phyloP scores from a whole-genome alignment of 2,329 filamentous ascomycete species.

The Penicillium expansum region DNA sequence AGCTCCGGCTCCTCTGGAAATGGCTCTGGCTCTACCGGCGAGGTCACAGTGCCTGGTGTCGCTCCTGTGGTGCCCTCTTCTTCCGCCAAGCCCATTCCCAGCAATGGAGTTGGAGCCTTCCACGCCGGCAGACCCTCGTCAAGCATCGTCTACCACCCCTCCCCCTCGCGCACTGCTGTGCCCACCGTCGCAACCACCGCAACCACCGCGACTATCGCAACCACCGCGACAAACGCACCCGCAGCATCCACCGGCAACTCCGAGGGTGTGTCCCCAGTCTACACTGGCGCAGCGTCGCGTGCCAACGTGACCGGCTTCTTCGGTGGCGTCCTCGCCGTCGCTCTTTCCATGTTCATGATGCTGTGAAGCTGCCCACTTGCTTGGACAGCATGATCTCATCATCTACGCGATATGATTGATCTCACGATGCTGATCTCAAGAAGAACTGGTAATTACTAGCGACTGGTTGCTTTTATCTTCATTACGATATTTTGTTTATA shows the following conservation, averaged over 20 bases:
- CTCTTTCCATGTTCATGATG: slow-evolving; percentile 12
- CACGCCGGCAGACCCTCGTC: slow-evolving; percentile 10
- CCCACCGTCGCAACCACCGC: background rate
- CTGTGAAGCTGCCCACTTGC: slow-evolving; percentile 1
- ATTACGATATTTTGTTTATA: slow-evolving; percentile 2
- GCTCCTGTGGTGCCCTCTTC: background rate
- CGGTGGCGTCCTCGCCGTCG: slow-evolving; percentile 12
- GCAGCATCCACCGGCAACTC: slow-evolving; percentile 3
- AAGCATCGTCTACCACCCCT: slow-evolving; percentile 9
- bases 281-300: slow-evolving; percentile 14
- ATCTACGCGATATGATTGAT: background rate
- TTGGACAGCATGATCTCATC: slow-evolving; percentile 9
- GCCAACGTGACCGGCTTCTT: slow-evolving; percentile 2
- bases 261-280: slow-evolving; percentile 14
- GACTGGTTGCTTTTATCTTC: background rate
- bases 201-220: background rate
- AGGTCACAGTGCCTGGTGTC: slow-evolving; percentile 1
- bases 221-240: background rate
- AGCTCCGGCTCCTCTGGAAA: background rate
- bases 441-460: background rate
- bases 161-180: slow-evolving; percentile 1
- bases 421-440: slow-evolving; percentile 6
- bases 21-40: background rate
- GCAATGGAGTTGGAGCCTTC: slow-evolving; percentile 6
- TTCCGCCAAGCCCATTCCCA: background rate